phyloP scores from a whole-genome alignment of 2,329 filamentous ascomycete genomes.

The Gyromitra esculenta region DNA sequence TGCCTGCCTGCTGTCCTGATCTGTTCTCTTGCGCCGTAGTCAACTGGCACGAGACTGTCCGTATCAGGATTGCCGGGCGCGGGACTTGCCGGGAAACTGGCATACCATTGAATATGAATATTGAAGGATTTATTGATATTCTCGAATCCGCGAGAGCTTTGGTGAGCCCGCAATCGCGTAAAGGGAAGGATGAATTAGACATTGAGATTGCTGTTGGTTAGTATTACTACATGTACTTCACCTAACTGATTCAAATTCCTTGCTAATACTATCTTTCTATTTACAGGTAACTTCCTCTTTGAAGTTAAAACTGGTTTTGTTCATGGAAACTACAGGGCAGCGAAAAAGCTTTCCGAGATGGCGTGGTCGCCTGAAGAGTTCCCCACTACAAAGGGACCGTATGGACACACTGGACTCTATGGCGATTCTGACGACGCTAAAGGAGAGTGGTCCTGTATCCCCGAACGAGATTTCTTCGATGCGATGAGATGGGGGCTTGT shows the following conservation, averaged over 20 bases:
- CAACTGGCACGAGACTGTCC: conserved; percentile 55
- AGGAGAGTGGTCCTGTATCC: conserved; percentile 56
- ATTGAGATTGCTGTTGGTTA: conserved; percentile 57
- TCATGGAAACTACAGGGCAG: conserved; percentile 56
- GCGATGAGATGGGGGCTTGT: conserved; percentile 55
- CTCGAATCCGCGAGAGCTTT: conserved; percentile 54
- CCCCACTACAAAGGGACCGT: conserved; percentile 57
- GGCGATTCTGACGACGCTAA: conserved; percentile 55
- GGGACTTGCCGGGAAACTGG: conserved; percentile 31
- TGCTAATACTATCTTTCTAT: background rate
- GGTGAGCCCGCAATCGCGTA: conserved; percentile 47
- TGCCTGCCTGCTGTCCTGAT: conserved; percentile 50
- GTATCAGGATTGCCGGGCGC: conserved; percentile 50
- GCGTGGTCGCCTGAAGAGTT: conserved; percentile 53
- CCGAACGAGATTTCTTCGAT: conserved; percentile 56
- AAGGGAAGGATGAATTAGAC: conserved; percentile 47
- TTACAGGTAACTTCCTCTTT: conserved; percentile 52
- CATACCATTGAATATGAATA: conserved; percentile 38
- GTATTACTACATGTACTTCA: background rate
- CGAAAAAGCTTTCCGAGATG: conserved; percentile 54
- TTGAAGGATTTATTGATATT: conserved; percentile 50
- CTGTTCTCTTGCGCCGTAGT: conserved; percentile 50
- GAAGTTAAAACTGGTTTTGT: conserved; percentile 56
- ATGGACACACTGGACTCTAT: conserved; percentile 58
- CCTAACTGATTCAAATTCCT: background rate